Base-by-base conservation (phyloP, 1,284 basidiomycete genomes). In the Ustilago cynodontis region DNA sequence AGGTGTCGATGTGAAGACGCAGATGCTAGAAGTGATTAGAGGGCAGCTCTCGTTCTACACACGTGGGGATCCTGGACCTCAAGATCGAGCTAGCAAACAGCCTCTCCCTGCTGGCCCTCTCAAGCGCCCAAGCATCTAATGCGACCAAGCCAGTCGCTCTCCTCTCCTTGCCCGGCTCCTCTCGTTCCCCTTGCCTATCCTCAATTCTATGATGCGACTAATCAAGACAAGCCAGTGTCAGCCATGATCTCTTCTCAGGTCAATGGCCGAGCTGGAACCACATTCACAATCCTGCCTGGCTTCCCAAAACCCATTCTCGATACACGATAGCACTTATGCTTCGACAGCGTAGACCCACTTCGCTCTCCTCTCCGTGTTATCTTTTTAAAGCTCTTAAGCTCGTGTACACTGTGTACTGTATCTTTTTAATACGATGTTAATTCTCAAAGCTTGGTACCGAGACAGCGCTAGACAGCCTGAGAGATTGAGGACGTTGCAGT, bases 11-110 rank as follows among this genome's bases (percentile, higher is more conserved):
- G 31, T 62, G 3, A 45, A 35, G 2, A 51, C 66, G 18, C 62
- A 47, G 53, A 58, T 71, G 62, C 35, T 77, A 20, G 65, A 72
- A 11, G 60, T 51, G 9, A 28, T 77, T 20, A 58, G 66, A 14
- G 35, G 49, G n/a, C 69, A 72, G 57, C 56, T 72, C 4, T 31
- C 69, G 1, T 67, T 50, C 63, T 76, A 76, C 43, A 64, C 65
- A 13, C 59, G 50, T 14, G 43, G 63, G 9, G 41, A 45, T 28
- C n/a, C 31, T 43, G 66, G 66, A 0, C 54, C 62, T 10, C 33
- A 37, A n/a, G 67, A 69, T 24, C 39, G 60, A 13, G n/a, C 22
- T 22, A 22, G 8, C 43, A 55, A 49, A 16, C 60, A 33, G 56
- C 22, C 52, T 28, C 18, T 45, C 3, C n/a, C 56, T 18, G 45